A percentile compares a stretch with the other conserved stretches of the same genome.
Conservation (phyloP, 1,284 basidiomycete species). For the Apiotrichum montevideense region DNA sequence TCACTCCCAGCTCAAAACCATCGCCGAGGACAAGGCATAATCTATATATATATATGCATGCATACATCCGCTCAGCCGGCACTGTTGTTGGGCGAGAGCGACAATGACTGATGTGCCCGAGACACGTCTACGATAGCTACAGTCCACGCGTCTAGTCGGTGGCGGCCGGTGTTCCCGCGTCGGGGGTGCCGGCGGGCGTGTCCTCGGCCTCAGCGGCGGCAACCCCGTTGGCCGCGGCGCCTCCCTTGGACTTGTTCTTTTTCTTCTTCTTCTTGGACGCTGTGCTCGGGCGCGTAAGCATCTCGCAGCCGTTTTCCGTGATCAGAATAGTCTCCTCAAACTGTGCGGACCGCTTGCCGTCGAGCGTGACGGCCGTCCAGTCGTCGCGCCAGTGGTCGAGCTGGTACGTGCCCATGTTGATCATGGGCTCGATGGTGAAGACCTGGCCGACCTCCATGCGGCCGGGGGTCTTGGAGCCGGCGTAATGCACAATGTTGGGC, state of each 20-base stretch:
- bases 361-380: conserved; percentile 86
- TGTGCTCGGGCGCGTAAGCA: conserved; percentile 60
- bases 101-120: too few species aligned
- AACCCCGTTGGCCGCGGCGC: conserved; percentile 8
- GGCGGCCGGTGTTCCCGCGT: conserved; percentile 16
- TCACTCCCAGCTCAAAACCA: conserved; percentile 34
- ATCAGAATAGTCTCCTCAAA: conserved; percentile 92
- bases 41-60: conserved; percentile 8
- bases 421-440: conserved; percentile 63
- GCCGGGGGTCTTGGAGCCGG: conserved; percentile 47
- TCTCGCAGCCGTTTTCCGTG: conserved; percentile 83
- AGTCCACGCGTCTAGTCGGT: conserved; percentile 7
- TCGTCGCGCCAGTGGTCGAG: conserved; percentile 51
- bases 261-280: conserved; percentile 40
- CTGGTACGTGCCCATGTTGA: conserved; percentile 65
- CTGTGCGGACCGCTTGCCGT: conserved; percentile 84
- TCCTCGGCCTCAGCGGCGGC: conserved; percentile 5
- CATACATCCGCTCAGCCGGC: not conserved
- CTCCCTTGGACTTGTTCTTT: conserved; percentile 25
- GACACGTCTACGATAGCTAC: too few species aligned
- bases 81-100: too few species aligned
- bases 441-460: conserved; percentile 48
- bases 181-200: conserved; percentile 13
- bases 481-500: conserved; percentile 49
- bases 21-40: conserved; percentile 25